These are phyloP conservation scores for Nannochloropsis gaditana DNA, from an alignment of 108 stramenopile species.

Conservation along the genomic window DNA sequence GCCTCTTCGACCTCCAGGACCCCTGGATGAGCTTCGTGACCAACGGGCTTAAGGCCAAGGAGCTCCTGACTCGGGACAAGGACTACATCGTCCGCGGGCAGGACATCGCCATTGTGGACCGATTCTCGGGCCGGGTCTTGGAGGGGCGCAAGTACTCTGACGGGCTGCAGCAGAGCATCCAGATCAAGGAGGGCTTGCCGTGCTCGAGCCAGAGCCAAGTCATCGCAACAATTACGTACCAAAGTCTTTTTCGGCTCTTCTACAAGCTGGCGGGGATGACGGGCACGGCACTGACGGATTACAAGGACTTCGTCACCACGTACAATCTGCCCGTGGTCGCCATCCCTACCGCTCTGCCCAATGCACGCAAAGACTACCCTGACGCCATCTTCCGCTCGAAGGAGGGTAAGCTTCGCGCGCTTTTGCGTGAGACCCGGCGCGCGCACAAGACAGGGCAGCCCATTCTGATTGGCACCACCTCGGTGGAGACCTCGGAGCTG, in stretches of 20 bases:
- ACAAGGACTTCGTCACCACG: constrained; percentile 71
- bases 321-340: constrained; percentile 61
- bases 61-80: constrained; percentile 66
- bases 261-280: constrained; percentile 86
- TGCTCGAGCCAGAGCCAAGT: constrained; percentile 79
- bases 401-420: constrained; percentile 36
- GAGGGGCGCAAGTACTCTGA: constrained; percentile 90
- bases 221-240: constrained; percentile 92
- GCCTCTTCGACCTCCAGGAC: constrained; percentile 68
- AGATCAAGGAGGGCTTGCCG: constrained; percentile 83
- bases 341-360: constrained; percentile 81
- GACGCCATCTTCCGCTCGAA: constrained; percentile 80
- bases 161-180: constrained; percentile 91
- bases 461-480: constrained; percentile 86
- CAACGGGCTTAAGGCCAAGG: constrained; percentile 86
- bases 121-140: constrained; percentile 87
- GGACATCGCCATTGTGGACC: constrained; percentile 69
- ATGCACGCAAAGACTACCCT: constrained; percentile 83
- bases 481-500: constrained; percentile 74
- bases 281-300: constrained; percentile 83
- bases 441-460: constrained; percentile 75
- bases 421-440: constrained; percentile 35
- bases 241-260: constrained; percentile 84
- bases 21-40: constrained; percentile 81
- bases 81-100: neutral